Base-by-base conservation (phyloP, 1,139 yeast species). In the Meyerozyma carpophila region DNA sequence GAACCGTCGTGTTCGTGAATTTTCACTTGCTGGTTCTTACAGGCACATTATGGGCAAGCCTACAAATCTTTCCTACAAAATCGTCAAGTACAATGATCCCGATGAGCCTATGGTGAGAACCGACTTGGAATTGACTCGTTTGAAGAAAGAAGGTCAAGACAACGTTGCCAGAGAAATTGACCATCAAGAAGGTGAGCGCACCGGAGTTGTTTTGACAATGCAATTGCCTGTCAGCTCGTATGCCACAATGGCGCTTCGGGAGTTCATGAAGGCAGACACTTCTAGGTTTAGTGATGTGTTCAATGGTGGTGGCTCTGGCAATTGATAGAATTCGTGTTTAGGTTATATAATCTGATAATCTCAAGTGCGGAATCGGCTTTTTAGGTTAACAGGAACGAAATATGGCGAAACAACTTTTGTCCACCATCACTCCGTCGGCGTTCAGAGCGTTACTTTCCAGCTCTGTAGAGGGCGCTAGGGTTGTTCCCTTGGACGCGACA, bases 191-290 rank as follows among this genome's bases (percentile, higher is more conserved):
- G 85, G 82, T 25, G 63, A 65, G 4, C 82, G 78, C 48, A 69
- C 74, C 1, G 97, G 96, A 0, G 82, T 91, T 9, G 74, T 91
- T 9, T 64, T 94, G 48, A 82, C 77, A 53, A 74, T 94, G 75
- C 86, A 83, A 59, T 72, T 94, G 46, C 94, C 90, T 2, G 82
- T 87, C 7, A 85, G 97, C 40, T 84, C 95, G 5, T 94, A 94
- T 63, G 99, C 99, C 2, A 94, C 99, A 0, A 94, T 94, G 98
- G 96, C 97, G 0, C 68, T 94, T 44, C 77, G 98, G 56, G 98
- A 93, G 60, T 79, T 85, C 44, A 85, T 88, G 95, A 85, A 84
- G 61, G 71, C 81, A 24, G 95, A 88, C 50, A 85, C 95, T 3
- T 76, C 89, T 36, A 79, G 90, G 39, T 62, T 68, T 43, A 58